These are phyloP conservation scores for Candida mesenterica DNA, from an alignment of 1,139 yeast genomes.

Conservation along the genomic window DNA sequence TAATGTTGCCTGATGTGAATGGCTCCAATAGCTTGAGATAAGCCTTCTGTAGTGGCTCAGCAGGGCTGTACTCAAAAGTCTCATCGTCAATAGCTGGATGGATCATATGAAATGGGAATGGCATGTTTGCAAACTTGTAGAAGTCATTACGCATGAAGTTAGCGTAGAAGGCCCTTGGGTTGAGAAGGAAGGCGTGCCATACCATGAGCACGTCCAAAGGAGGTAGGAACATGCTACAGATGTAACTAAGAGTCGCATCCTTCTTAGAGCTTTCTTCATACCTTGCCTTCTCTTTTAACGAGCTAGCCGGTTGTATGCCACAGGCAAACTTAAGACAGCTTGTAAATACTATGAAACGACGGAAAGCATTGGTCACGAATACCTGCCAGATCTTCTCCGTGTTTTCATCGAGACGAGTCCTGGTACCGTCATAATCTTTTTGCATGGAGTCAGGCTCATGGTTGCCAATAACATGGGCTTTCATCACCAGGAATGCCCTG, in stretches of 20 bases:
- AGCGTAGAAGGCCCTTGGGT: conserved; percentile 29
- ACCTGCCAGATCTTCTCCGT: conserved; percentile 8
- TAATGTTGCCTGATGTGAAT: conserved; percentile 3
- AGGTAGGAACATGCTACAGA: conserved; percentile 21
- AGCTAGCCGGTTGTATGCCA: background rate
- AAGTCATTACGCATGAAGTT: conserved; percentile 25
- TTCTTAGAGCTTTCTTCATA: background rate
- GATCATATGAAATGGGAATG: conserved; percentile 34
- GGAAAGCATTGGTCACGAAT: conserved; percentile 8
- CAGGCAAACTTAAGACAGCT: conserved; percentile 4
- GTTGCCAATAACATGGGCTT: conserved; percentile 8
- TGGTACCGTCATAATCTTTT: too few species aligned
- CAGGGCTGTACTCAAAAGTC: conserved; percentile 20
- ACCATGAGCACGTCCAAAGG: conserved; percentile 40
- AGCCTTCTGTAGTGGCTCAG: conserved; percentile 3
- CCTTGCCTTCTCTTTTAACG: background rate
- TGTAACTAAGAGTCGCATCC: background rate
- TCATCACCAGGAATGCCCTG: conserved; percentile 26
- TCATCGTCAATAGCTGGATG: conserved; percentile 21
- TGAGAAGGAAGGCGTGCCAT: conserved; percentile 37
- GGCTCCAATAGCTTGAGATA: conserved; percentile 8
- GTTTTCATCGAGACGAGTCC: background rate
- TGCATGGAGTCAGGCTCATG: conserved; percentile 1
- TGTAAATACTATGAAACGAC: conserved; percentile 6
- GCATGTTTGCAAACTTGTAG: conserved; percentile 20